Conservation (phyloP, 108 stramenopile genomes). For the Parmales sp. region DNA sequence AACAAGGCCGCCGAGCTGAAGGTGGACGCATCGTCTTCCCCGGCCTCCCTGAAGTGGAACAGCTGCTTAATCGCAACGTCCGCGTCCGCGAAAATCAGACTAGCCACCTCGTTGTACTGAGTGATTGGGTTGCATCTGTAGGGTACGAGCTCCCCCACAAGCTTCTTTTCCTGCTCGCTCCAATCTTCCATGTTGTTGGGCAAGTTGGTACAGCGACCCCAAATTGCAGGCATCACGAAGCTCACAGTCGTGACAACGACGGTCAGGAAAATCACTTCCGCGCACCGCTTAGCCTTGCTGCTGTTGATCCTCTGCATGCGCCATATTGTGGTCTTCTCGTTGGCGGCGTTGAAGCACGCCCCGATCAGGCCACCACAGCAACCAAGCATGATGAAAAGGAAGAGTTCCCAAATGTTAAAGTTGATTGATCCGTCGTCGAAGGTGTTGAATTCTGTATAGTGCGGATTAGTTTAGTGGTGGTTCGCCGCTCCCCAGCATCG, state of each 20-base stretch:
- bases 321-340: constrained; percentile 81
- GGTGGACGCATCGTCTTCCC: constrained; percentile 66
- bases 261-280: constrained; percentile 66
- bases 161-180: constrained; percentile 83
- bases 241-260: constrained; percentile 59
- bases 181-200: constrained; percentile 90
- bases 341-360: constrained; percentile 86
- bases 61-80: constrained; percentile 92
- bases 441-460: background rate
- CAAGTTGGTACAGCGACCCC: constrained; percentile 73
- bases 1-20: constrained; percentile 86
- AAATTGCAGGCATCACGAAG: constrained; percentile 74
- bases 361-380: constrained; percentile 88
- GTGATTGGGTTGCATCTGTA: constrained; percentile 77
- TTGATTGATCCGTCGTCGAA: constrained; percentile 53
- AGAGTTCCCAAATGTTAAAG: constrained; percentile 86
- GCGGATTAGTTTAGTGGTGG: no score
- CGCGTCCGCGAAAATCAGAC: constrained; percentile 81
- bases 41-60: constrained; percentile 88
- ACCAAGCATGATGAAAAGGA: constrained; percentile 76
- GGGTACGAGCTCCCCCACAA: constrained; percentile 77
- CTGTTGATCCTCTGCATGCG: constrained; percentile 68
- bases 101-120: constrained; percentile 93
- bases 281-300: constrained; percentile 45
- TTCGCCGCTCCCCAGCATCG: no score